phyloP scores from a whole-genome alignment of 2,329 filamentous ascomycete species.

The Fusarium tuaranense region DNA sequence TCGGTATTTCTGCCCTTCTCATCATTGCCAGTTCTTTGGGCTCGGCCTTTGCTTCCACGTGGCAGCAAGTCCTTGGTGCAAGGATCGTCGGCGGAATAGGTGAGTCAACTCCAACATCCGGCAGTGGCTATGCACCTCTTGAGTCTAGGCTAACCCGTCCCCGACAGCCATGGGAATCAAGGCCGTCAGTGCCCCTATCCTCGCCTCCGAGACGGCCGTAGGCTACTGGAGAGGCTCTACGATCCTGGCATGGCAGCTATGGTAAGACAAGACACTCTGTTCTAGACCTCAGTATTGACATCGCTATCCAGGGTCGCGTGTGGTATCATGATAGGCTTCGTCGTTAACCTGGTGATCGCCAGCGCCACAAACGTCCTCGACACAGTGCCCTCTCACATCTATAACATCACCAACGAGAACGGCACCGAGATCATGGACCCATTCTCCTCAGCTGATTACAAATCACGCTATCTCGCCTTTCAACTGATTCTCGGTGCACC shows the following conservation, averaged over 20 bases:
- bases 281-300: neutral
- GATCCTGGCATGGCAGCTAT: slow-evolving; percentile 61
- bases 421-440: neutral
- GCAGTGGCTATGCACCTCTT: neutral
- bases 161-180: slow-evolving; percentile 60
- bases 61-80: slow-evolving; percentile 48
- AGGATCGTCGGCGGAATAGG: slow-evolving; percentile 39
- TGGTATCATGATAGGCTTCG: slow-evolving; percentile 42
- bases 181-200: slow-evolving; percentile 60
- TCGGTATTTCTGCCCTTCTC: slow-evolving; percentile 52
- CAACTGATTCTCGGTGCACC: slow-evolving; percentile 52
- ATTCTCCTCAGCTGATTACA: neutral
- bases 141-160: neutral
- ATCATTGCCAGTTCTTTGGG: slow-evolving; percentile 54
- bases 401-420: neutral
- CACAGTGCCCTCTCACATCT: neutral
- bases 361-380: slow-evolving; percentile 11
- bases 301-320: slow-evolving; percentile 33
- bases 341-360: slow-evolving; percentile 35
- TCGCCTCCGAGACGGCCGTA: slow-evolving; percentile 60
- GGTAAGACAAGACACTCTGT: slow-evolving; percentile 47
- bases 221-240: slow-evolving; percentile 61
- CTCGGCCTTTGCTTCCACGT: slow-evolving; percentile 46
- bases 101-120: neutral
- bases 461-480: slow-evolving; percentile 25